Evolutionary conservation across 371 early-diverging fungal species (phyloP), one percentile per base, ranked within the genome.

Genomic region (Mucor saturninus): DNA sequence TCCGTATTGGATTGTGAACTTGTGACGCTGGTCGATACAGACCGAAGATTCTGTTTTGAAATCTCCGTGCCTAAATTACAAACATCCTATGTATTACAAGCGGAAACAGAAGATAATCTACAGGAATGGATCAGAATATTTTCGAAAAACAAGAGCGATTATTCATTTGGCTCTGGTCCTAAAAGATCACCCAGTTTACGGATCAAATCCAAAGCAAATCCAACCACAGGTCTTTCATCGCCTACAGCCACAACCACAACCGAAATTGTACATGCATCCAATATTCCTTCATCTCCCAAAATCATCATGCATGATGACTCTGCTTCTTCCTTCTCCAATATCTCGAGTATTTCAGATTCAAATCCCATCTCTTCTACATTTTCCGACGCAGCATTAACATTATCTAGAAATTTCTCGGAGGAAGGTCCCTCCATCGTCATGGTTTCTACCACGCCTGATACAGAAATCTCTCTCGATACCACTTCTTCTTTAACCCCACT

Each of bases 1-100:
- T 76, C 72, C 14, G 72, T 89, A 1, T 60, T 74, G 7, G 61
- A 85, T 3, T 88, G 87, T 48, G 76, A 76, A n/a, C 64, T 86
- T 9, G 65, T 81, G 52, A 63, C 60, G 31, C 48, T 61, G 9
- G 21, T 39, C 3, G 75, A 79, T 37, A 75, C 79, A 55, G 90
- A 90, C 10, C 75, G 90, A 15, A 71, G 89, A n/a, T 87, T 86
- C 62, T 84, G 85, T 51, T 90, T 90, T 66, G 89, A 89, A 42
- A 74, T 89, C 8, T 73, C 35, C 6, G 40, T 30, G 13, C 29
- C 54, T 11, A 39, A 42, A 30, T 31, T 55, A 26, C 50, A 66
- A 50, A 52, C 71, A 10, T 69, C 76, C 0, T 76, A 78, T 53
- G 32, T 83, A 39, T 57, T 85, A 15, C 84, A 87, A 65, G 90